A percentile compares a stretch with the other conserved stretches of the same genome.
These are phyloP conservation scores for Sphagnum contortum DNA, from an alignment of 225 moss, liverwort and hornwort species.

Conservation along the genomic window DNA sequence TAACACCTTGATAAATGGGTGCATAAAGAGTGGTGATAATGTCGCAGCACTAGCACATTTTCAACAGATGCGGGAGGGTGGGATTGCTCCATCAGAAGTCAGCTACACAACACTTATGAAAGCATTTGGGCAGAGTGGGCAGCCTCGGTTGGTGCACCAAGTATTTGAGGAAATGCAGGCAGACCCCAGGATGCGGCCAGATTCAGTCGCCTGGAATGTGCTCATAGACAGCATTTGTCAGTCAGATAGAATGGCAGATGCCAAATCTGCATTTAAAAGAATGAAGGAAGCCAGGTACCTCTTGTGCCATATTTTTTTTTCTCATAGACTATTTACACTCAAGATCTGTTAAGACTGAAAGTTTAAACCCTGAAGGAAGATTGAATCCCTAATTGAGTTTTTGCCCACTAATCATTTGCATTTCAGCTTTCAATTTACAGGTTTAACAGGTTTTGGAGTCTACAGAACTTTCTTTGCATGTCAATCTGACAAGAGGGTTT, in stretches of 20 bases:
- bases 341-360: too few relatives aligned
- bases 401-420: too few relatives aligned
- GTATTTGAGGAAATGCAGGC: conserved; percentile 84
- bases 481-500: too few relatives aligned
- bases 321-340: too few relatives aligned
- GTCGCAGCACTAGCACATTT: conserved; percentile 55
- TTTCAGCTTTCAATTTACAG: too few relatives aligned
- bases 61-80: conserved; percentile 54
- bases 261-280: conserved; percentile 45
- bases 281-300: conserved; percentile 71
- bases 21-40: conserved; percentile 75
- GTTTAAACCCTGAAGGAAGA: too few relatives aligned
- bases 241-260: conserved; percentile 58
- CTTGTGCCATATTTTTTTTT: too few relatives aligned
- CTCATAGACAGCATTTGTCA: conserved; percentile 82
- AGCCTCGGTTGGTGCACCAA: conserved; percentile 65
- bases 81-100: conserved; percentile 64
- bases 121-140: conserved; percentile 75
- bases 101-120: conserved; percentile 97
- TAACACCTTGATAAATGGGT: conserved; percentile 82
- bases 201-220: conserved; percentile 87
- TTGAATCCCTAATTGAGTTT: too few relatives aligned
- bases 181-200: conserved; percentile 64
- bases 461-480: too few relatives aligned
- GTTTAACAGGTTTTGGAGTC: too few relatives aligned